Evolutionary conservation across 2,329 filamentous ascomycete species (phyloP), one percentile per base, ranked within the genome.

Genomic region (Clonostachys rosea): DNA sequence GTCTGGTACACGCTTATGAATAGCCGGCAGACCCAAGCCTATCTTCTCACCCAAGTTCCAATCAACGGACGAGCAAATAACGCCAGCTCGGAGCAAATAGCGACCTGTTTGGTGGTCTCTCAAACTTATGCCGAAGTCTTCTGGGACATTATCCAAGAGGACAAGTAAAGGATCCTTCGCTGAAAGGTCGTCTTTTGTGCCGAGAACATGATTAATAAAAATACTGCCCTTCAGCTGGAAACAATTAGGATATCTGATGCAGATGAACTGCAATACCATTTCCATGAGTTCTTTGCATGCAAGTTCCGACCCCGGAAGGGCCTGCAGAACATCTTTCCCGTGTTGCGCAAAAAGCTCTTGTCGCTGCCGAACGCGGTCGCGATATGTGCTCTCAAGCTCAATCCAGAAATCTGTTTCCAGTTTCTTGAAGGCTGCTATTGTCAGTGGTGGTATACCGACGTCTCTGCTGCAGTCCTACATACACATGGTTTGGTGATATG

Each of bases 401-500:
- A 95, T 71, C 90, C 90, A 95, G 80, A 86, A 95, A 60, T 95
- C 84, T 0, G 83, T 70, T 51, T 95, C 87, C 63, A 94, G 69
- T 55, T 89, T 95, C 40, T 79, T 84, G 9, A 92, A 70, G 3
- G 89, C 88, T 94, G 50, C 4, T 24, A 1, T 4, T 39, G 14
- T 39, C 17, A 39, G 36, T 39, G 17, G 11, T 39, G 14, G 12
- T 39, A 39, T 39, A 39, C 9, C 24, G 4, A 30, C 24, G 24
- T 30, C 24, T 30, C 24, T 30, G 24, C 9, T 30, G 24, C 24
- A 30, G 24, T 30, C 24, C 8, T 30, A 74, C 84, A 56, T 78
- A 92, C 89, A 88, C 90, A 95, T 95, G 0, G 89, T 95, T 60
- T 95, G 90, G 60, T 94, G 88, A 59, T 95, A 95, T 0, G 76